Base-by-base conservation (phyloP, 2,329 filamentous ascomycete species). In the Lasiodiplodia citricola region DNA sequence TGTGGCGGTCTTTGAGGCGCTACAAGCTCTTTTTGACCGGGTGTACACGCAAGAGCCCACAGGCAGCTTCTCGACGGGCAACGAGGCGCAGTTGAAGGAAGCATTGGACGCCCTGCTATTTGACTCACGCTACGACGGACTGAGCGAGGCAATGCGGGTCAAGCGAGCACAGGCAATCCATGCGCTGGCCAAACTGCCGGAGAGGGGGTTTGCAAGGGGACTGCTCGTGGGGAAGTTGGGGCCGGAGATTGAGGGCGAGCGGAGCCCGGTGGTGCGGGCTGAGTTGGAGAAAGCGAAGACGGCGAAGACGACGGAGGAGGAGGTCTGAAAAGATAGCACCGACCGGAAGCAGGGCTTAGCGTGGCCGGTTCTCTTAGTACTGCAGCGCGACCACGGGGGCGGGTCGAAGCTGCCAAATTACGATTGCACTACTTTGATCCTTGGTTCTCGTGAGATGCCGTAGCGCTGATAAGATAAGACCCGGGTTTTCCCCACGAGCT, bases 131-230 rank as follows among this genome's bases (percentile, higher is more conserved):
- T 74, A 74, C 54, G 73, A 74, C 37, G 74, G 73, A 2, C 66
- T 76, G 38, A 73, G 72, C 4, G 76, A 77, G 70, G 74, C 74
- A 6, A 73, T 75, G 68, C 68, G 75, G 38, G 57, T 75, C 57
- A 74, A 74, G 70, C 66, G 75, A 16, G 75, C 74, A 2, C 72
- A 78, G 47, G 75, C 75, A 4, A 60, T 77, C 38, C 62, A 73
- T 5, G 71, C 66, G 2, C 54, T 75, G 25, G 71, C 69, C 1
- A 75, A 72, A 68, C 58, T 70, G 4, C 51, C 50, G 21, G 63
- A 67, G 54, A 65, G 64, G 31, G 69, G 70, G 2, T 72, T 67
- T 28, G 69, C 67, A 47, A 70, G 52, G 41, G 72, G 71, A 69
- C 58, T 74, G 28, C 69, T 65, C 16, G 70, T 74, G 68, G 72